Conservation (phyloP, 1,284 basidiomycete species). For the Singerocomus rubriflavus region DNA sequence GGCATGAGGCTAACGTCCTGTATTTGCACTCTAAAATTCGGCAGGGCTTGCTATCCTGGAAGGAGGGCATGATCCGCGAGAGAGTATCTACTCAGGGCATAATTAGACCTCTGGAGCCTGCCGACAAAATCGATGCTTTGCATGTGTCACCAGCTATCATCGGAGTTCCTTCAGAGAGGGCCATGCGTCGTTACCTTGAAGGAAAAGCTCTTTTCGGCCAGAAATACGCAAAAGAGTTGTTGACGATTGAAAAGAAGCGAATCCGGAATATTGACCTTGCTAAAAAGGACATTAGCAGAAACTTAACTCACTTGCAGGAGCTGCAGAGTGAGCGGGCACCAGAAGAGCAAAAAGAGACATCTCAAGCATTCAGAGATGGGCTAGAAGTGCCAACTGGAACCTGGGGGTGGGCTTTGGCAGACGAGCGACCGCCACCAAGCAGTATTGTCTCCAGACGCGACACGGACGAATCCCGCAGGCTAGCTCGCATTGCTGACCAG, state of each 20-base stretch:
- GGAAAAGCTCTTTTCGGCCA: slow-evolving; percentile 55
- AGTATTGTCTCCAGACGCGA: slow-evolving; percentile 78
- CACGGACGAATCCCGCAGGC: slow-evolving; percentile 66
- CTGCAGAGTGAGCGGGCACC: slow-evolving; percentile 22
- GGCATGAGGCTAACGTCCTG: slow-evolving; percentile 5
- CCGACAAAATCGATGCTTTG: slow-evolving; percentile 63
- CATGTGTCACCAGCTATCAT: slow-evolving; percentile 61
- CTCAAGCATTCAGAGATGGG: slow-evolving; percentile 48
- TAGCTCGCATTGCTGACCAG: slow-evolving; percentile 70
- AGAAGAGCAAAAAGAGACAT: slow-evolving; percentile 28
- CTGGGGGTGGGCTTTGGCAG: slow-evolving; percentile 75
- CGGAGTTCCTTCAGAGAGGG: slow-evolving; percentile 66
- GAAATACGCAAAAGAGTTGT: slow-evolving; percentile 56
- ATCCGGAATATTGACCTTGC: slow-evolving; percentile 57
- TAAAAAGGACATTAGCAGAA: slow-evolving; percentile 51
- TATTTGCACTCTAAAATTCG: neutral
- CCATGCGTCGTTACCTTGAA: slow-evolving; percentile 61
- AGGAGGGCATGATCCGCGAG: slow-evolving; percentile 74
- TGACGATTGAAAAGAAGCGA: slow-evolving; percentile 60
- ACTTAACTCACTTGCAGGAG: slow-evolving; percentile 46
- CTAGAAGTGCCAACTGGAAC: slow-evolving; percentile 45
- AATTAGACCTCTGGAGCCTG: slow-evolving; percentile 76
- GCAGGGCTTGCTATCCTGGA: slow-evolving; percentile 39
- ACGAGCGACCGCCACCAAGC: slow-evolving; percentile 76
- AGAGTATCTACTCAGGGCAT: slow-evolving; percentile 78